Percentiles rank a stretch among this genome's conserved stretches.
Evolutionary conservation across 768 basidiomycete species (phyloP).

Genomic region (Boletellus ananiceps): DNA sequence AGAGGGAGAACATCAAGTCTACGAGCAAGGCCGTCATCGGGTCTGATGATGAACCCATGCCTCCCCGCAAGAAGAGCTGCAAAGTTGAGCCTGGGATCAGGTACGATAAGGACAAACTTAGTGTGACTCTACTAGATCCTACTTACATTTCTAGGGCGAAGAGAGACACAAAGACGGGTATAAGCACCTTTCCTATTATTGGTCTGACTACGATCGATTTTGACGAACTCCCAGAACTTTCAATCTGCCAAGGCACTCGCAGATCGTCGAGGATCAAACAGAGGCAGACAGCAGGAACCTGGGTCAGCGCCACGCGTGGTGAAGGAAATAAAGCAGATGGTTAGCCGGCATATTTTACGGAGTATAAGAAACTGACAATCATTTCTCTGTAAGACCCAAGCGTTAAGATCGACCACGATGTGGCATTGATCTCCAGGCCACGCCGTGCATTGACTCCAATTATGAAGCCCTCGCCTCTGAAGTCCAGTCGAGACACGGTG

Average conservation of each 20-base stretch:
- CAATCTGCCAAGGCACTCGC: slow-evolving; percentile 7
- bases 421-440: neutral
- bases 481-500: slow-evolving; percentile 4
- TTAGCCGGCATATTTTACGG: neutral
- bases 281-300: slow-evolving; percentile 5
- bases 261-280: slow-evolving; percentile 18
- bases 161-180: slow-evolving; percentile 33
- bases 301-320: slow-evolving; percentile 28
- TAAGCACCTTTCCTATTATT: slow-evolving; percentile 28
- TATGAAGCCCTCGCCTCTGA: neutral
- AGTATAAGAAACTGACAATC: neutral
- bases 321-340: slow-evolving; percentile 7
- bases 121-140: neutral
- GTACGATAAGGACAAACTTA: neutral
- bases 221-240: slow-evolving; percentile 29
- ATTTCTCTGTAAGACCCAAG: neutral
- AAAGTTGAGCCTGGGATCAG: neutral
- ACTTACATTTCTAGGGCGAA: slow-evolving; percentile 17
- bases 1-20: slow-evolving; percentile 16
- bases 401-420: neutral
- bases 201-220: slow-evolving; percentile 22
- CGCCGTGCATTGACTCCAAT: neutral
- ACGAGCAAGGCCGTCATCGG: slow-evolving; percentile 4
- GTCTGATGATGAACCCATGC: slow-evolving; percentile 11
- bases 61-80: slow-evolving; percentile 21